phyloP scores from a whole-genome alignment of 2,329 filamentous ascomycete species.

The Trichoderma atroviride region DNA sequence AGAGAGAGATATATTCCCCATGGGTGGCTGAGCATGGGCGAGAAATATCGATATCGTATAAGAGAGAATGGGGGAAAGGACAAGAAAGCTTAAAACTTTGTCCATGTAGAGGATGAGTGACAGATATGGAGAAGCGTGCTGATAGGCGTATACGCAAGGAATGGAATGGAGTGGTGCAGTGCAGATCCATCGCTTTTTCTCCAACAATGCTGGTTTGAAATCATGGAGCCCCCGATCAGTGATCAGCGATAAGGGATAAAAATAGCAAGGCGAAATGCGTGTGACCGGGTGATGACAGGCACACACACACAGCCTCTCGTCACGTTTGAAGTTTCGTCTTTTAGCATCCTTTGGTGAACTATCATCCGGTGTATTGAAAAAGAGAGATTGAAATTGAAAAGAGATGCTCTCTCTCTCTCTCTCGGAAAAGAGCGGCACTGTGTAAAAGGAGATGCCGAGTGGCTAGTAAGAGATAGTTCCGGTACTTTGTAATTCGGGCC shows the following conservation, averaged over 20 bases:
- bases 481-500: background rate
- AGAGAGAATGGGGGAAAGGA: background rate
- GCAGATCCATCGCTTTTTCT: background rate
- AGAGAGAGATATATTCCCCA: background rate
- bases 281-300: background rate
- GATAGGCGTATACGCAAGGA: background rate
- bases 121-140: background rate
- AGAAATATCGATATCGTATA: background rate
- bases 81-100: background rate
- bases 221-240: background rate
- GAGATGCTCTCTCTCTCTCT: no score
- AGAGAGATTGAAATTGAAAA: background rate
- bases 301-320: slow-evolving; percentile 19
- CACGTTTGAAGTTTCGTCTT: slow-evolving; percentile 2
- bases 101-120: background rate
- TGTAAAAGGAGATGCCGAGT: background rate
- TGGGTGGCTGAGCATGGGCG: background rate
- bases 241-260: background rate
- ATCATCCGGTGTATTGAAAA: background rate
- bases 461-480: background rate
- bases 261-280: background rate
- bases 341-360: background rate
- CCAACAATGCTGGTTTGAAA: background rate
- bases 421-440: background rate
- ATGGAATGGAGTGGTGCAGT: background rate